Base-by-base conservation (phyloP, 164 flowering plant genomes). In the Pachysandra terminalis region DNA sequence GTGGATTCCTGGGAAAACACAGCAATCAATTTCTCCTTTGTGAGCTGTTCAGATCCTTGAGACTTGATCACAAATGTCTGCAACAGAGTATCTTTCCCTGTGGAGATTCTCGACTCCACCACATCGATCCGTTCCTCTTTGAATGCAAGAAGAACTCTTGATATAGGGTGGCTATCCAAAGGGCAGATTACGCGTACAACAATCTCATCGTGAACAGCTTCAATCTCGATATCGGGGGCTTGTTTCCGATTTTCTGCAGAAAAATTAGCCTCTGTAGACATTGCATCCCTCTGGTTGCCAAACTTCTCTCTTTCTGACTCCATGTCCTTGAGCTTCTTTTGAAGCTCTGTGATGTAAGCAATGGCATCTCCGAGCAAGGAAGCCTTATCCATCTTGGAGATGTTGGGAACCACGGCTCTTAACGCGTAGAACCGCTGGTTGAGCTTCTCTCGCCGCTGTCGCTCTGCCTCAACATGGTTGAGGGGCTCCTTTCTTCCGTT, bases 21-120 rank as follows among this genome's bases (percentile, higher is more conserved):
- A 16, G 91, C 88, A 19, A 79, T 74, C 77, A 95, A 70, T 76
- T 83, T 90, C 59, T 92, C 99, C 83, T 83, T 90, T 0, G 92
- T 86, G 67, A 95, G 60, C 74, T 80, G 84, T 63, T 86, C 94
- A 0, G 87, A 63, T 55, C 89, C 92, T 58, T 76, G 82, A 69
- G 93, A 83, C 74, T 87, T 92, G 64, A 93, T 74, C 7, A 88
- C 87, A 40, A 93, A 93, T 19, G 96, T 93, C 66, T 96, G 99
- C 49, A 83, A 81, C 59, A 93, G 85, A 1, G 81, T 84, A 67
- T 86, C 96, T 27, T 70, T 79, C n/a, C 78, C 83, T 9, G 84
- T 73, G 8, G 85, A 74, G 23, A 96, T 69, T 60, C 84, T 88
- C 0, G 97, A 90, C 32, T 93, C 97, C 2, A 86, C 61, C 17